Conservation (phyloP, 2,329 filamentous ascomycete species). For the Cercospora nicotianae region DNA sequence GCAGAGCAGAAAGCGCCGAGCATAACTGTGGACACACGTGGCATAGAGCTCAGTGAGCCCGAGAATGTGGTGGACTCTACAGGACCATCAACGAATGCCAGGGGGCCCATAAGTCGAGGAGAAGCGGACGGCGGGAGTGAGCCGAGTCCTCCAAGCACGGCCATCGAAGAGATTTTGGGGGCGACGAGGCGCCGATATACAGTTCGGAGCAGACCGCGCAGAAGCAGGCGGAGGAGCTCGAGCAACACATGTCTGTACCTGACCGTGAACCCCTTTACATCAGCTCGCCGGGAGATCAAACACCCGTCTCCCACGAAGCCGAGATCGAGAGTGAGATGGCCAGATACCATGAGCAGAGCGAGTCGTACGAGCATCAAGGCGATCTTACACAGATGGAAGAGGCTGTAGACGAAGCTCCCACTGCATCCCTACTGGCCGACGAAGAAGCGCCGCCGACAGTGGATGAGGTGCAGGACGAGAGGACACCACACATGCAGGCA, state of each 20-base stretch:
- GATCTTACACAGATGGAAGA: constrained; percentile 48
- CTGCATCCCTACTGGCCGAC: constrained; percentile 45
- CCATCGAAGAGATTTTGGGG: constrained; percentile 19
- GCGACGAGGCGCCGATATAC: constrained; percentile 32
- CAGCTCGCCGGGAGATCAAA: constrained; percentile 20
- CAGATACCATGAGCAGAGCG: constrained; percentile 11
- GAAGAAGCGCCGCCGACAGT: constrained; percentile 38
- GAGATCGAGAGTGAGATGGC: constrained; percentile 20
- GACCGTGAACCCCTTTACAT: constrained; percentile 17
- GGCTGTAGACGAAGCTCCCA: constrained; percentile 46
- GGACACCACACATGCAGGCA: constrained; percentile 15
- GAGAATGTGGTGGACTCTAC: constrained; percentile 19
- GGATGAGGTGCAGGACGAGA: constrained; percentile 14
- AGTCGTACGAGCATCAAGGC: constrained; percentile 50
- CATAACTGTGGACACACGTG: constrained; percentile 22
- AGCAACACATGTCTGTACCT: constrained; percentile 25
- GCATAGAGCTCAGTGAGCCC: constrained; percentile 6
- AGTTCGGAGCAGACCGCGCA: constrained; percentile 25
- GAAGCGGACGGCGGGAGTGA: constrained; percentile 23
- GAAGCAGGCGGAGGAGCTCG: constrained; percentile 30
- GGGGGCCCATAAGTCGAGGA: constrained; percentile 16
- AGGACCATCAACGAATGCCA: constrained; percentile 16
- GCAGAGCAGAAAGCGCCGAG: constrained; percentile 16
- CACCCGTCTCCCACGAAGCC: constrained; percentile 15
- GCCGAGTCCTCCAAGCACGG: constrained; percentile 1